Conservation (phyloP, 2,329 filamentous ascomycete genomes). For the Helminthosporium solani region DNA sequence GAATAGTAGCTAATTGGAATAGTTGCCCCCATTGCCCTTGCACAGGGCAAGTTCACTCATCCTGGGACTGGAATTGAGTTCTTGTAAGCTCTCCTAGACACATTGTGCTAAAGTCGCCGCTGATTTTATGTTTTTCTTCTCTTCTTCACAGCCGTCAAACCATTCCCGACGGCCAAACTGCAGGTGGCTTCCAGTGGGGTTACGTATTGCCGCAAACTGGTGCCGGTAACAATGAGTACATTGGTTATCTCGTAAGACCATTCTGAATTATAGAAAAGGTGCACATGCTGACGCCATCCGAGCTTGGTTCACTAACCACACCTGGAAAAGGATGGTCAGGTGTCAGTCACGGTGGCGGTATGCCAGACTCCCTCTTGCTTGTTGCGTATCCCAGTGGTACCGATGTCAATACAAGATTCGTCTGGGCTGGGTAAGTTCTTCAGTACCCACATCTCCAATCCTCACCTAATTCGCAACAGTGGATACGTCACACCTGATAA, state of each 20-base stretch:
- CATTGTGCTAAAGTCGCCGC: background rate
- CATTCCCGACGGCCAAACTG: constrained; percentile 26
- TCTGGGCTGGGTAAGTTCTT: constrained; percentile 28
- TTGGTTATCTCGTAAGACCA: constrained; percentile 38
- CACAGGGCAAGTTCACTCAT: constrained; percentile 36
- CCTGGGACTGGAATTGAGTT: constrained; percentile 35
- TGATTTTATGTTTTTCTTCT: too few relatives aligned
- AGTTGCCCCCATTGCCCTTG: constrained; percentile 29
- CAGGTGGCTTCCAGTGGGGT: constrained; percentile 39
- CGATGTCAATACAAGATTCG: constrained; percentile 35
- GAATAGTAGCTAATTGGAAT: constrained; percentile 10
- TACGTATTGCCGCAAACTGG: constrained; percentile 31
- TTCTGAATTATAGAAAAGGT: background rate
- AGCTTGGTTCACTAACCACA: constrained; percentile 32
- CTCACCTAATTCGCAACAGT: constrained; percentile 25
- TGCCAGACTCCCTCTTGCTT: constrained; percentile 38
- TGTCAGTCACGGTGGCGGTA: constrained; percentile 39
- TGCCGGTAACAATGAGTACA: constrained; percentile 37
- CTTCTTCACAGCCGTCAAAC: constrained; percentile 26
- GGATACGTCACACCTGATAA: constrained; percentile 60
- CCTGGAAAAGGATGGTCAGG: constrained; percentile 40
- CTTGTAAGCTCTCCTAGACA: constrained; percentile 16
- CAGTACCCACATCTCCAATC: background rate
- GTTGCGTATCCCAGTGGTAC: constrained; percentile 32
- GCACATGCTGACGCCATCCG: constrained; percentile 10